These are phyloP conservation scores for Adansonia madagascariensis DNA, from an alignment of 441 rosid species.

Conservation along the genomic window DNA sequence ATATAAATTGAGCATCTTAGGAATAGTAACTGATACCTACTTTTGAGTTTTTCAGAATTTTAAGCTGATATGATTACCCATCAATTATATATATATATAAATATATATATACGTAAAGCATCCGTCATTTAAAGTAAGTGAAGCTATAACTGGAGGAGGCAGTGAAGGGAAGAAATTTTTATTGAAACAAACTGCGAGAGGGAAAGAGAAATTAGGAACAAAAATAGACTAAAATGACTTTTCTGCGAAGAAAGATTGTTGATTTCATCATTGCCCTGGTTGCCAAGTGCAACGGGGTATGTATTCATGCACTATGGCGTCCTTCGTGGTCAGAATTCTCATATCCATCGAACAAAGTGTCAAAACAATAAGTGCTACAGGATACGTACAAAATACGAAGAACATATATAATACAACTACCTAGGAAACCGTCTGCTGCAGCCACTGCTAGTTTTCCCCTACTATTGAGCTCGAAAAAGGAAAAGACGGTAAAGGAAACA, in stretches of 20 bases:
- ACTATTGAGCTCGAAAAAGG: not conserved
- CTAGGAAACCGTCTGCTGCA: constrained; percentile 4
- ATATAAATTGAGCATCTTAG: not conserved
- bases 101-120: not conserved
- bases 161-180: not conserved
- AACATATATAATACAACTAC: no score
- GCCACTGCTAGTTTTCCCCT: constrained; percentile 9
- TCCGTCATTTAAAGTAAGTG: not conserved
- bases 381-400: not conserved
- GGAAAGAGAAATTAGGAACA: not conserved
- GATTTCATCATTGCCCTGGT: not conserved
- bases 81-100: not conserved
- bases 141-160: not conserved
- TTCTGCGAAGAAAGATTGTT: not conserved
- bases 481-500: not conserved
- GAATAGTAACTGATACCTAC: not conserved
- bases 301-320: not conserved
- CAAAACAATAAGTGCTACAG: not conserved
- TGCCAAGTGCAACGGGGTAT: constrained; percentile 2
- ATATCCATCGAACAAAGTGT: not conserved
- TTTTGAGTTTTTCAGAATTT: not conserved
- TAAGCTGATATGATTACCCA: not conserved
- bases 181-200: not conserved
- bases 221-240: not conserved
- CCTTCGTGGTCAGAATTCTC: not conserved